Evolutionary conservation across 2,329 filamentous ascomycete species (phyloP).

Genomic region (Whalleya microplaca): DNA sequence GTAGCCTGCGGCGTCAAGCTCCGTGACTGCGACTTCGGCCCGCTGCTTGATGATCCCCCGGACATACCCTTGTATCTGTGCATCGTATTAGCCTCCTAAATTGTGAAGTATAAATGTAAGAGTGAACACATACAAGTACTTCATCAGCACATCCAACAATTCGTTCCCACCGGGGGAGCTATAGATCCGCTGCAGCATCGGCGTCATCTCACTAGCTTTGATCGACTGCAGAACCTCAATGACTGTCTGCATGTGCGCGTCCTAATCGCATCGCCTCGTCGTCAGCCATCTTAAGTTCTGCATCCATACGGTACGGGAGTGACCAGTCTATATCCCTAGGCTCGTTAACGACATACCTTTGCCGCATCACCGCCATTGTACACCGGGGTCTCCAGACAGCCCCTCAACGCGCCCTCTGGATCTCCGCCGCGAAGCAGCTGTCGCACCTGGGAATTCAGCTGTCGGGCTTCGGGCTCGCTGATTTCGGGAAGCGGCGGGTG

Average conservation of each 20-base stretch:
- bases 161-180: conserved; percentile 78
- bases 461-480: conserved; percentile 77
- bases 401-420: conserved; percentile 81
- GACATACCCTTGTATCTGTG: conserved; percentile 89
- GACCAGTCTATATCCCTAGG: conserved; percentile 7
- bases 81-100: conserved; percentile 9
- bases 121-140: conserved; percentile 76
- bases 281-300: conserved; percentile 25
- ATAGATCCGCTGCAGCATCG: conserved; percentile 82
- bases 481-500: conserved; percentile 76
- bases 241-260: conserved; percentile 84
- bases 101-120: not conserved
- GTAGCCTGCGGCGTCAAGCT: conserved; percentile 75
- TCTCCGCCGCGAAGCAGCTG: conserved; percentile 88
- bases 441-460: conserved; percentile 77
- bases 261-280: conserved; percentile 52
- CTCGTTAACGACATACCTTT: conserved; percentile 51
- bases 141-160: conserved; percentile 91
- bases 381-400: conserved; percentile 83
- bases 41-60: conserved; percentile 42
- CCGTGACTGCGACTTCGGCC: conserved; percentile 48
- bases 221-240: conserved; percentile 95
- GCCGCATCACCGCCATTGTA: conserved; percentile 64
- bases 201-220: conserved; percentile 93
- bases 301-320: no score